A percentile compares a stretch with the other conserved stretches of the same genome.
These are phyloP conservation scores for Penicillium waksmanii DNA, from an alignment of 495 filamentous ascomycete species.

Conservation along the genomic window DNA sequence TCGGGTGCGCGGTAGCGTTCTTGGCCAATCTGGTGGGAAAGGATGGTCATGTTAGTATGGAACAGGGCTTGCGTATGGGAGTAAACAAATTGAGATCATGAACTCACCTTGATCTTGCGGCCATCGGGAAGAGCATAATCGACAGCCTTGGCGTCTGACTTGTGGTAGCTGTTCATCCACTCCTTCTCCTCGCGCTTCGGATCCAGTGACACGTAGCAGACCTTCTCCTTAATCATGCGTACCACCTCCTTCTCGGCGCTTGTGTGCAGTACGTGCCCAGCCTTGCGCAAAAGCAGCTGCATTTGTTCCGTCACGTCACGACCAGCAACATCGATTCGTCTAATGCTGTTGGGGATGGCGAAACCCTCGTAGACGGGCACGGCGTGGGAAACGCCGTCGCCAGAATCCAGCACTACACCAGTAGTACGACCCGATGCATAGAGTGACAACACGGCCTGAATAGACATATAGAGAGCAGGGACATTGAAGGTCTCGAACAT, in stretches of 20 bases:
- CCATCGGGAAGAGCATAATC: slow-evolving; percentile 93
- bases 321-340: slow-evolving; percentile 95
- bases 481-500: slow-evolving; percentile 99
- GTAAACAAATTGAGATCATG: not conserved
- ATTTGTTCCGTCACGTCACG: slow-evolving; percentile 96
- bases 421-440: slow-evolving; percentile 97
- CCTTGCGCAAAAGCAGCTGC: slow-evolving; percentile 88
- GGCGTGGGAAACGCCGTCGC: slow-evolving; percentile 96
- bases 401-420: slow-evolving; percentile 91
- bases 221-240: slow-evolving; percentile 92
- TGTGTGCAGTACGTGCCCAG: slow-evolving; percentile 93
- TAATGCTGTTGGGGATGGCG: slow-evolving; percentile 92
- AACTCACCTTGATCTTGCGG: slow-evolving; percentile 79
- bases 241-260: slow-evolving; percentile 99
- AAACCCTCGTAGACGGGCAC: slow-evolving; percentile 99
- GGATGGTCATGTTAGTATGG: slow-evolving; percentile 4
- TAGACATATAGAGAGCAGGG: slow-evolving; percentile 92
- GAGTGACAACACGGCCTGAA: slow-evolving; percentile 94
- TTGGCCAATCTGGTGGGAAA: slow-evolving; percentile 65
- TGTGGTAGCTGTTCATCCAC: slow-evolving; percentile 66
- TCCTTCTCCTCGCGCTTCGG: slow-evolving; percentile 96
- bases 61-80: not conserved
- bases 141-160: slow-evolving; percentile 66
- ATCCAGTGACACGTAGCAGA: slow-evolving; percentile 88
- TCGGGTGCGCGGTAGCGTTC: slow-evolving; percentile 96